Conservation (phyloP, 306 rosid genomes). For the Medicago ruthenica region DNA sequence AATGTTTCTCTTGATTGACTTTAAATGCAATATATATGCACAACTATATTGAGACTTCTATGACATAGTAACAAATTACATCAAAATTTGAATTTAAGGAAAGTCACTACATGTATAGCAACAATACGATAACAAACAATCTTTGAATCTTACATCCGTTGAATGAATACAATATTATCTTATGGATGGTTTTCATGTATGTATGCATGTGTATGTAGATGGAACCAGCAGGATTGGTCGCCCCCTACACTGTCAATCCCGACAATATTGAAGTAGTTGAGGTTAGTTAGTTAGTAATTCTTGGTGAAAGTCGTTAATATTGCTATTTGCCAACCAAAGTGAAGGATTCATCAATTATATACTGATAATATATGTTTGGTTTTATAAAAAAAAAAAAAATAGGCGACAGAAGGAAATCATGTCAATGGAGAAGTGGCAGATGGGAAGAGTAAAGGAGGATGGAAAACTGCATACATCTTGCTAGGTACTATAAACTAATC, state of each 20-base stretch:
- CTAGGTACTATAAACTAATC: conserved; percentile 35
- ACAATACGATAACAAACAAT: no score
- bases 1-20: no score
- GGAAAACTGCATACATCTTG: conserved; percentile 53
- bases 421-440: conserved; percentile 15
- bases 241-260: conserved; percentile 11
- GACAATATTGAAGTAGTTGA: conserved; percentile 21
- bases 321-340: not conserved
- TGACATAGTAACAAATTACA: no score
- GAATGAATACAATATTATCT: not conserved
- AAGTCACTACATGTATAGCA: no score
- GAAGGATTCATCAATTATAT: not conserved
- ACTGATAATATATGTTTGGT: not conserved
- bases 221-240: conserved; percentile 42
- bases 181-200: not conserved
- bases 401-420: conserved; percentile 38
- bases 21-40: no score
- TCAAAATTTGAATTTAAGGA: no score
- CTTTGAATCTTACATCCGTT: not conserved
- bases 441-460: conserved; percentile 45
- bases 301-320: not conserved
- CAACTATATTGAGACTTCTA: no score
- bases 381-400: not conserved
- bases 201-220: conserved; percentile 38
- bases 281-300: conserved; percentile 47